Evolutionary conservation across 1,284 basidiomycete genomes (phyloP).

Genomic region (Ceraceosorus guamensis): DNA sequence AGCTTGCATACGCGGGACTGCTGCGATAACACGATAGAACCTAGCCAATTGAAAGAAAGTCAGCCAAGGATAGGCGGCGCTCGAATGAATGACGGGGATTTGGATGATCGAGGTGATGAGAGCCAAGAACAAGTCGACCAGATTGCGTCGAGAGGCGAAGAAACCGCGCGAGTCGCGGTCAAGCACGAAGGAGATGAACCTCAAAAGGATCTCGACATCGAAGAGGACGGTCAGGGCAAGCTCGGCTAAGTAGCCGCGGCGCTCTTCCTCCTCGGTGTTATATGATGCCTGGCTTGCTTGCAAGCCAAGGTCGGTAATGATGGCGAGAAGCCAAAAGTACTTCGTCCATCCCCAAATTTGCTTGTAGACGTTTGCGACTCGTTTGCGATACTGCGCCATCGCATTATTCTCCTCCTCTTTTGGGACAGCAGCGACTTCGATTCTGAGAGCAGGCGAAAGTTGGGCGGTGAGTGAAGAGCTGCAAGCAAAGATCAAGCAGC

Average conservation of each 20-base stretch:
- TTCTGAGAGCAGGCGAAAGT: not conserved
- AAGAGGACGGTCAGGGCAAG: slow-evolving; percentile 75
- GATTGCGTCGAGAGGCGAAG: slow-evolving; percentile 62
- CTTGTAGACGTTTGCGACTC: slow-evolving; percentile 36
- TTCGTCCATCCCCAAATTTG: slow-evolving; percentile 39
- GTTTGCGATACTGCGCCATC: slow-evolving; percentile 13
- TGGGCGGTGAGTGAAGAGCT: not conserved
- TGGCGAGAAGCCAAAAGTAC: slow-evolving; percentile 57
- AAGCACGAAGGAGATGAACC: slow-evolving; percentile 58
- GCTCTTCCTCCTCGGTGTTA: slow-evolving; percentile 14
- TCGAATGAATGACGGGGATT: slow-evolving; percentile 65
- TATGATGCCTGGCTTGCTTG: slow-evolving; percentile 67
- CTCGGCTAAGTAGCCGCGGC: slow-evolving; percentile 57
- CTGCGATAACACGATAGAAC: slow-evolving; percentile 89
- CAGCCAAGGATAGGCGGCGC: slow-evolving; percentile 75
- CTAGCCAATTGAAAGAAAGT: slow-evolving; percentile 79
- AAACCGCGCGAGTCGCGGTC: slow-evolving; percentile 78
- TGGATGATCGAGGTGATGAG: slow-evolving; percentile 74
- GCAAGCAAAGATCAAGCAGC: not conserved
- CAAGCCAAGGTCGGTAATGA: slow-evolving; percentile 57
- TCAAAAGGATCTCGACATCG: slow-evolving; percentile 76
- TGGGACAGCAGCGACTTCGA: slow-evolving; percentile 5
- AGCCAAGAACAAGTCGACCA: slow-evolving; percentile 74
- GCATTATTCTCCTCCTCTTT: slow-evolving; percentile 9
- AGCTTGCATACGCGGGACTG: slow-evolving; percentile 67